phyloP scores from a whole-genome alignment of 1,284 basidiomycete genomes.

The Volvariella surrecta region DNA sequence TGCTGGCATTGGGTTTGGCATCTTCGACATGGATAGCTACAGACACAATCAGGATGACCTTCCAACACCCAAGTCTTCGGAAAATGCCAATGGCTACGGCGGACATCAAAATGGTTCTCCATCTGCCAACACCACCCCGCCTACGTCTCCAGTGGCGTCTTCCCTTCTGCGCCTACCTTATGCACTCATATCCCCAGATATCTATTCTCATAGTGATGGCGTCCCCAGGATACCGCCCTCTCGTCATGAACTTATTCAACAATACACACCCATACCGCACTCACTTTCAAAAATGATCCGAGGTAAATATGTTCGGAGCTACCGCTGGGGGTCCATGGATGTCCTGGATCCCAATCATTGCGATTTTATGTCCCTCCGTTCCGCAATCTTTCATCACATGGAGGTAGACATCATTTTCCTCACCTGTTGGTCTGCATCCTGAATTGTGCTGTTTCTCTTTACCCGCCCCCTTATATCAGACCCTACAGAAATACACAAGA shows the following conservation, averaged over 20 bases:
- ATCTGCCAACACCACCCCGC: slow-evolving; percentile 43
- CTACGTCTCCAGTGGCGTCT: slow-evolving; percentile 49
- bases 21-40: slow-evolving; percentile 66
- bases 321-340: slow-evolving; percentile 75
- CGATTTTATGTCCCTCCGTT: slow-evolving; percentile 67
- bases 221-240: slow-evolving; percentile 43
- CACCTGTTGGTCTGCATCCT: slow-evolving; percentile 11
- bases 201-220: slow-evolving; percentile 74
- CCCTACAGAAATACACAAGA: slow-evolving; percentile 72
- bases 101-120: slow-evolving; percentile 40
- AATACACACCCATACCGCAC: slow-evolving; percentile 52
- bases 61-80: slow-evolving; percentile 29
- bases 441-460: slow-evolving; percentile 12
- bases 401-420: slow-evolving; percentile 39
- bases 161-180: slow-evolving; percentile 61
- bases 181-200: slow-evolving; percentile 72
- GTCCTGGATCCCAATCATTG: slow-evolving; percentile 69
- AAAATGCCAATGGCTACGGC: slow-evolving; percentile 40
- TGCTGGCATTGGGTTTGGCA: slow-evolving; percentile 77
- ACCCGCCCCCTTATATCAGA: slow-evolving; percentile 34
- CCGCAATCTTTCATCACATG: slow-evolving; percentile 76
- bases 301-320: slow-evolving; percentile 59
- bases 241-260: slow-evolving; percentile 58
- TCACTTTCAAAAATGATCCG: slow-evolving; percentile 37
- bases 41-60: slow-evolving; percentile 33